phyloP scores from a whole-genome alignment of 2,329 filamentous ascomycete genomes.

The Botryotinia globosa region DNA sequence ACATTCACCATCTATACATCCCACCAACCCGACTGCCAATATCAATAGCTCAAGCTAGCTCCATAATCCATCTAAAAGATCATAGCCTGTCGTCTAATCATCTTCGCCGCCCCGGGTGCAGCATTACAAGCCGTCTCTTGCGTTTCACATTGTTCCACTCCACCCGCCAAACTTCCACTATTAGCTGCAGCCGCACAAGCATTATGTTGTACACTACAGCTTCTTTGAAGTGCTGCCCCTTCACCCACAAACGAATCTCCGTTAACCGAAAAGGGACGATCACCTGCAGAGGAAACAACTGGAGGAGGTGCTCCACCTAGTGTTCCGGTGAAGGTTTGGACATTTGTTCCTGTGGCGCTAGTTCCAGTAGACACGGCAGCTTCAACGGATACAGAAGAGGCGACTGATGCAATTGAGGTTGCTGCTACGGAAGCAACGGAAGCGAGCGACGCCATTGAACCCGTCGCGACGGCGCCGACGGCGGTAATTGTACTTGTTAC shows the following conservation, averaged over 20 bases:
- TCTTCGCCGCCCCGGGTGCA: constrained; percentile 4
- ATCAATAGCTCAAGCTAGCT: too few relatives aligned
- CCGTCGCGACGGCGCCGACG: background rate
- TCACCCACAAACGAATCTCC: constrained; percentile 57
- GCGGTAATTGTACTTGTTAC: constrained; percentile 15
- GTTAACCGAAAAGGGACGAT: constrained; percentile 55
- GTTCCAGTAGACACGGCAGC: constrained; percentile 18
- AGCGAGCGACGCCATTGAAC: constrained; percentile 20
- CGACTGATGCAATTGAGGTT: background rate
- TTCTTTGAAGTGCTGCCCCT: constrained; percentile 54
- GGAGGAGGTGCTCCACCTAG: constrained; percentile 50
- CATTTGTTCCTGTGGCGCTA: constrained; percentile 33
- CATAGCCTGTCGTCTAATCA: background rate
- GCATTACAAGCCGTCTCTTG: constrained; percentile 46
- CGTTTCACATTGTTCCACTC: constrained; percentile 51
- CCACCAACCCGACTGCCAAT: too few relatives aligned
- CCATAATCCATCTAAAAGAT: background rate
- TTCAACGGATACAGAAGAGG: too few relatives aligned
- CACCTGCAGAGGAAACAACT: constrained; percentile 48
- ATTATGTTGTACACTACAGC: constrained; percentile 50
- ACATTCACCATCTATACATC: background rate
- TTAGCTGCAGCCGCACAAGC: constrained; percentile 51
- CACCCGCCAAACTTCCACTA: constrained; percentile 43
- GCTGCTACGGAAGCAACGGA: background rate
- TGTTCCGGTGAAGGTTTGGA: constrained; percentile 45